phyloP scores from a whole-genome alignment of 768 basidiomycete species.

The Trametes cubensis region DNA sequence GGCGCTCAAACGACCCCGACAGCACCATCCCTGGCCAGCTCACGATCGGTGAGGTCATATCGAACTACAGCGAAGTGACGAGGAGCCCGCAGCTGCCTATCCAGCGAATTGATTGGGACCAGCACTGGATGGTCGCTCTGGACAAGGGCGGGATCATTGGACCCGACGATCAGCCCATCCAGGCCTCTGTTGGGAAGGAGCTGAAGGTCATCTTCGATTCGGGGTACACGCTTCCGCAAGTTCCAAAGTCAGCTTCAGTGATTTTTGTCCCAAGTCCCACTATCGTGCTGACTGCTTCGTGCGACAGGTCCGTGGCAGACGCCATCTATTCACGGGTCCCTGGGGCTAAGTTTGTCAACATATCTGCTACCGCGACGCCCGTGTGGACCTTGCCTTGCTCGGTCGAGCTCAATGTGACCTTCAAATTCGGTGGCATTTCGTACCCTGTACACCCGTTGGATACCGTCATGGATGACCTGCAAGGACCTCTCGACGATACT shows the following conservation, averaged over 20 bases:
- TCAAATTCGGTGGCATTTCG: constrained; percentile 37
- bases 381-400: constrained; percentile 40
- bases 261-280: neutral
- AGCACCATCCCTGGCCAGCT: constrained; percentile 34
- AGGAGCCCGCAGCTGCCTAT: constrained; percentile 35
- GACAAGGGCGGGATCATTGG: constrained; percentile 39
- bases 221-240: constrained; percentile 39
- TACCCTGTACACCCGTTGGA: constrained; percentile 42
- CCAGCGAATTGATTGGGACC: constrained; percentile 22
- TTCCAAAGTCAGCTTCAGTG: constrained; percentile 29
- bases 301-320: constrained; percentile 27
- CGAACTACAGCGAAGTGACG: constrained; percentile 33
- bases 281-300: neutral
- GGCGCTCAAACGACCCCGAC: constrained; percentile 34
- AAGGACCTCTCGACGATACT: constrained; percentile 20
- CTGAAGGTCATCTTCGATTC: constrained; percentile 35
- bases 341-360: constrained; percentile 31
- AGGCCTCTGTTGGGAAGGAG: constrained; percentile 16
- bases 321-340: constrained; percentile 41
- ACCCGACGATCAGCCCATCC: constrained; percentile 36
- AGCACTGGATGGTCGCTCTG: constrained; percentile 38
- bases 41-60: constrained; percentile 34
- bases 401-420: constrained; percentile 38
- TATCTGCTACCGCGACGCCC: constrained; percentile 18
- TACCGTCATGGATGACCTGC: constrained; percentile 29